Evolutionary conservation across 2,329 filamentous ascomycete species (phyloP), one percentile per base, ranked within the genome.

Genomic region (Huntiella omanensis): DNA sequence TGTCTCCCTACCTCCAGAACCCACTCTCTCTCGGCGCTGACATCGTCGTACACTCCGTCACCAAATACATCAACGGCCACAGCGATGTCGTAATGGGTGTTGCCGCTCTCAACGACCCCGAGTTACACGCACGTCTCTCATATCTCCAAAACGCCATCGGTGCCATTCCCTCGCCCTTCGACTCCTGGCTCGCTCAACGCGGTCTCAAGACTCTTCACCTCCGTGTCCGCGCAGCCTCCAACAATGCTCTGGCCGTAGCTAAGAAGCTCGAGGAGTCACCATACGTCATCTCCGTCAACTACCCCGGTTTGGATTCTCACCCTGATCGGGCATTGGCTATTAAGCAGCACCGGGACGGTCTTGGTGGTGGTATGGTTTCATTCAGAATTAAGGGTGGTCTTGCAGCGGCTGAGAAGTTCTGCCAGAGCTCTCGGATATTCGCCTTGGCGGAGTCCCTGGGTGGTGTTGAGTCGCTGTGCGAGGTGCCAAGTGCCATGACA

Each of bases 11-110:
- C 61, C 74, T 98, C 41, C 91, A 98, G 66, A 96, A 94, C 64
- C 91, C 91, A 3, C 76, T 98, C 47, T 80, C 92, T 59, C 84
- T 88, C 60, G 91, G 91, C 55, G 91, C 91, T 54, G 91, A 98
- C 62, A 87, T 96, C 53, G 88, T 96, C 54, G 82, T 96, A 38
- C 88, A 96, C 71, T 87, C 80, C 47, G 91, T 98, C 47, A 98
- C 91, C 39, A 98, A 98, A 67, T 98, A 96, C 67, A 96, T 98
- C 68, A 96, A 96, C 62, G 91, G 91, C 43, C 91, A 98, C 68
- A 74, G 77, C 60, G 91, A 98, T 61, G 91, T 98, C 6, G 79
- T 96, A 56, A 98, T 98, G 91, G 91, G 91, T 53, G 82, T 91
- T 28, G 88, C 86, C 40, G 91, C 91, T 43, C 92, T 93, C 73